These are phyloP conservation scores for Aspergillus sp. DNA, from an alignment of 2,329 filamentous ascomycete species.

Conservation along the genomic window DNA sequence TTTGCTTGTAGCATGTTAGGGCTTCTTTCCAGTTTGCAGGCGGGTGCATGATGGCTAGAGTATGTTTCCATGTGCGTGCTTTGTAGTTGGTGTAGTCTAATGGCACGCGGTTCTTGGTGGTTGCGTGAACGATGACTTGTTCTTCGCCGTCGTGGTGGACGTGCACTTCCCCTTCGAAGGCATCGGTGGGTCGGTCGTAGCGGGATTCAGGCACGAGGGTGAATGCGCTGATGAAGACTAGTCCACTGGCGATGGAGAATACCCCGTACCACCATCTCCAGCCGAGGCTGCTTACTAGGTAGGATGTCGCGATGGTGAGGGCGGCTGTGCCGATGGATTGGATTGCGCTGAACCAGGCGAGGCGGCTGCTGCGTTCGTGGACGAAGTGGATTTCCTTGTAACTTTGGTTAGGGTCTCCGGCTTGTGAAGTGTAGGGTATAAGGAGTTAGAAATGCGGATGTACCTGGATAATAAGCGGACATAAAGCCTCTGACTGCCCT, in stretches of 20 bases:
- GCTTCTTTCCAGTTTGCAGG: conserved; percentile 8
- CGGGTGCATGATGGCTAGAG: background rate
- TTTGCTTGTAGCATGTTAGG: conserved; percentile 14
- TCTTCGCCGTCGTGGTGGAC: background rate
- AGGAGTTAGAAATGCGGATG: background rate
- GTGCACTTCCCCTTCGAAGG: conserved; percentile 3
- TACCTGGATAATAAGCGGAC: conserved; percentile 12
- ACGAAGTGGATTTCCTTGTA: conserved; percentile 17
- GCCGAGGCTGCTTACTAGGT: conserved; percentile 13
- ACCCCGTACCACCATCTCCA: conserved; percentile 21
- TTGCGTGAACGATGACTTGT: background rate
- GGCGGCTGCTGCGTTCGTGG: conserved; percentile 13
- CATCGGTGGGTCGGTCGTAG: conserved; percentile 3
- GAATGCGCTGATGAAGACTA: conserved; percentile 2
- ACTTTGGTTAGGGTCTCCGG: too few species aligned
- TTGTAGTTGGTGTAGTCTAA: conserved; percentile 5
- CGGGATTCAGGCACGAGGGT: conserved; percentile 9
- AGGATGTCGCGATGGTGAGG: conserved; percentile 12
- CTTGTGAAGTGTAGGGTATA: too few species aligned
- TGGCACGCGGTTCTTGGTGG: background rate
- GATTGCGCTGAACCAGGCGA: conserved; percentile 18
- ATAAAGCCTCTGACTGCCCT: conserved; percentile 13
- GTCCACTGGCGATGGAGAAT: conserved; percentile 12
- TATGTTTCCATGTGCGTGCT: conserved; percentile 8
- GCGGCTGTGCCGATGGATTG: conserved; percentile 12